Base-by-base conservation (phyloP, 2,329 filamentous ascomycete genomes). In the Catunica adiposa region DNA sequence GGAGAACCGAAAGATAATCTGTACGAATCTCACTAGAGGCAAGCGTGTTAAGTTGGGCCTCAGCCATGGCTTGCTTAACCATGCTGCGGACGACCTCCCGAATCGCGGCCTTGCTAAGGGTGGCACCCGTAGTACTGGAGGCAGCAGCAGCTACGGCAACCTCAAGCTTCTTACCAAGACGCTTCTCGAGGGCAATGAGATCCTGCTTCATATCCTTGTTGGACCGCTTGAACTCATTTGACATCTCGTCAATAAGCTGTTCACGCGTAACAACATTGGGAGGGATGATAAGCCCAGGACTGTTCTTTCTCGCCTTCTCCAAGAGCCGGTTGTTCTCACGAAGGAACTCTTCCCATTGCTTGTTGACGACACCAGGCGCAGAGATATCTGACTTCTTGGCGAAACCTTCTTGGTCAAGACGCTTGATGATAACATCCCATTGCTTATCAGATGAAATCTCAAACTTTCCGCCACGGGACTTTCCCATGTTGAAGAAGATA, bases 161-260 rank as follows among this genome's bases (percentile, higher is more conserved):
- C 9, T 64, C 58, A 3, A 70, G 61, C 7, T 65, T 60, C 3
- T 67, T 61, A 37, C 61, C 60, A 23, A 71, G 61, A 3, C 70
- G 60, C 25, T 64, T 56, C 42, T 68, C 61, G 14, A 73, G 57
- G 23, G 64, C 63, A 2, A 62, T 61, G 25, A 77, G 61, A 58
- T 75, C 69, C 6, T 64, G 65, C 34, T 64, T 64, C 55, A 76
- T 68, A 51, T 72, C 66, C 14, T 65, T 52, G 7, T 67, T 66
- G 51, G 72, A 68, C 1, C 64, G 61, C 1, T 65, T 61, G 56
- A 73, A 66, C 53, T 71, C 66, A n/a, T 64, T 62, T 31, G 68
- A 63, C 5, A 78, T 58, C 37, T 72, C 67, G 1, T 63, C 61
- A 14, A 78, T 59, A 54, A 80, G 78, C 54, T 79, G 71, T 0